Conservation (phyloP, 1,139 yeast genomes). For the Debaryomycetaceae sp. region DNA sequence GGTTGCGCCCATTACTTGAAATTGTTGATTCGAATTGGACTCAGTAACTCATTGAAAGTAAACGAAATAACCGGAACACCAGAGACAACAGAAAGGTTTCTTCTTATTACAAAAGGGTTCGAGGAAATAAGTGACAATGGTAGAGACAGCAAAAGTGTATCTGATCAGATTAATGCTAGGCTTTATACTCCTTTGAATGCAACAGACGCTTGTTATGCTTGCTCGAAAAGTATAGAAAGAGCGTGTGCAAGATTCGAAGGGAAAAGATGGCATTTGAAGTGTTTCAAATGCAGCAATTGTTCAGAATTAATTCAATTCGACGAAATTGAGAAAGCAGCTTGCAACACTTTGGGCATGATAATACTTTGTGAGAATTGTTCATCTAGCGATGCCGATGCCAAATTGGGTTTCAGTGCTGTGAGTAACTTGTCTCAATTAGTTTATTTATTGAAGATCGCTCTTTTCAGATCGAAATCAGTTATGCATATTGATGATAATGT, state of each 20-base stretch:
- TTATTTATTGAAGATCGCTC: conserved; percentile 77
- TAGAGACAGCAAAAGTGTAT: conserved; percentile 1
- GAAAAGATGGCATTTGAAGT: conserved; percentile 76
- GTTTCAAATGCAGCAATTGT: conserved; percentile 65
- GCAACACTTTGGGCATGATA: conserved; percentile 19
- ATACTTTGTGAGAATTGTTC: conserved; percentile 59
- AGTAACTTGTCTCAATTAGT: conserved; percentile 70
- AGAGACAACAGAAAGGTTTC: conserved; percentile 60
- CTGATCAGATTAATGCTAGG: conserved; percentile 10
- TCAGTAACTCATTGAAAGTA: conserved; percentile 67
- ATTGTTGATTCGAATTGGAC: conserved; percentile 75
- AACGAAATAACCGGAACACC: conserved; percentile 59
- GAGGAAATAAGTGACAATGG: conserved; percentile 18
- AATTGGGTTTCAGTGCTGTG: conserved; percentile 59
- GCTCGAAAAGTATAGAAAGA: conserved; percentile 79
- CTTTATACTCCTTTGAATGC: conserved; percentile 55
- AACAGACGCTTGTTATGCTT: conserved; percentile 72
- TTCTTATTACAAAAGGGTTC: conserved; percentile 34
- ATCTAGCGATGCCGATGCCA: conserved; percentile 39
- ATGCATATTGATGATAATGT: conserved; percentile 27
- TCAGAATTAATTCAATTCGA: conserved; percentile 26
- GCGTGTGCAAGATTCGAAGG: conserved; percentile 62
- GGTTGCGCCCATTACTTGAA: conserved; percentile 93
- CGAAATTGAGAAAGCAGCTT: conserved; percentile 31
- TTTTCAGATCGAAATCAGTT: conserved; percentile 71